These are phyloP conservation scores for Curvularia eragrostidis DNA, from an alignment of 2,329 filamentous ascomycete genomes.

Conservation along the genomic window DNA sequence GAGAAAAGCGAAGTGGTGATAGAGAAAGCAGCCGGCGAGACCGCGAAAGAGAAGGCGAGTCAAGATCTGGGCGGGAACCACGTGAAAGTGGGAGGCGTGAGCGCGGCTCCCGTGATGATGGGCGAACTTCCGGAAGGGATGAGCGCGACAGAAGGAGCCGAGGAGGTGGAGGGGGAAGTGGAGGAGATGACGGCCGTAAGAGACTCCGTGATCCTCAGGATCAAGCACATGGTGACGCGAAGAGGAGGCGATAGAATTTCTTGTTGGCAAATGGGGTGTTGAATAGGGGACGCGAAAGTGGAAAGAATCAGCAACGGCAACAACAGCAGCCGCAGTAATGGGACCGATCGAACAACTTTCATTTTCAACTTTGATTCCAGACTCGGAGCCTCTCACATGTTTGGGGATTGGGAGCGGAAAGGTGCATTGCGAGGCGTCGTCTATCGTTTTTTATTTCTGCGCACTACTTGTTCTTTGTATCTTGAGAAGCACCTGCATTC, in stretches of 20 bases:
- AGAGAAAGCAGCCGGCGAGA: conserved; percentile 31
- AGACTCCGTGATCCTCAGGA: conserved; percentile 32
- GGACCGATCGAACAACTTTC: neutral
- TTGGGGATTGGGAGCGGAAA: neutral
- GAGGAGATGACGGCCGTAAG: conserved; percentile 33
- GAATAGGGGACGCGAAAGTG: neutral
- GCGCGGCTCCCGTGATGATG: conserved; percentile 33
- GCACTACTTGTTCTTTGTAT: neutral
- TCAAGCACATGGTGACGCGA: conserved; percentile 32
- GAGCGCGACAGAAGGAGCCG: conserved; percentile 35
- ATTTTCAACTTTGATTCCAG: neutral
- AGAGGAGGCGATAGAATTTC: conserved; percentile 30
- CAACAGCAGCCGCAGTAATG: neutral
- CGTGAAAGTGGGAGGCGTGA: conserved; percentile 34
- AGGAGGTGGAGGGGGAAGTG: conserved; percentile 18
- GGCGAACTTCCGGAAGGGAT: conserved; percentile 32
- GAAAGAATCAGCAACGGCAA: neutral
- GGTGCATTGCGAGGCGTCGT: neutral
- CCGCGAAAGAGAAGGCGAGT: conserved; percentile 21
- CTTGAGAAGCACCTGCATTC: neutral
- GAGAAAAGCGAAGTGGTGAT: conserved; percentile 38
- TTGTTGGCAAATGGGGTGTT: neutral
- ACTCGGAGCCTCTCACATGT: neutral
- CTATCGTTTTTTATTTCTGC: neutral
- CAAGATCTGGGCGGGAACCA: conserved; percentile 20